Percentiles rank a stretch among this genome's conserved stretches.
Conservation (phyloP, 2,329 filamentous ascomycete species). For the Botrytis galanthina region DNA sequence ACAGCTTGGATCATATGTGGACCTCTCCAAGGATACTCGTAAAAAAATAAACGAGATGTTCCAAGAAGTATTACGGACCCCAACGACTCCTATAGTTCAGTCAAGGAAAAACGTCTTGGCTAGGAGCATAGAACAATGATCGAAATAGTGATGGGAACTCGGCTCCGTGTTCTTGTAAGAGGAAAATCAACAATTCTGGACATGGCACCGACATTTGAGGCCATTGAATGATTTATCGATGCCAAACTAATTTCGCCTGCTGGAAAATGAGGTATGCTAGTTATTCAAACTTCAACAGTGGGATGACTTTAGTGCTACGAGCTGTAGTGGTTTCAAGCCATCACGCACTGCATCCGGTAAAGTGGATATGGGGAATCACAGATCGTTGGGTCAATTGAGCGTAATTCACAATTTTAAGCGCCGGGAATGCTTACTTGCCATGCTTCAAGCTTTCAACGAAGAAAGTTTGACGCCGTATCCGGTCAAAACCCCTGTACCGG, state of each 20-base stretch:
- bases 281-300: not conserved
- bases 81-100: not conserved
- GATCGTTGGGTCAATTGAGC: not conserved
- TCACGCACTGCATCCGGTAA: not conserved
- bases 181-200: too few relatives aligned
- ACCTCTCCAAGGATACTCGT: not conserved
- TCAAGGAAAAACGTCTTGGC: not conserved
- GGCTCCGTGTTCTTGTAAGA: not conserved
- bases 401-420: not conserved
- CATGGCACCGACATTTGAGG: not conserved
- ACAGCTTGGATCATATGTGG: slow-evolving; percentile 5
- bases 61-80: not conserved
- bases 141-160: not conserved
- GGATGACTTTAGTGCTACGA: not conserved
- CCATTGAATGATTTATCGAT: not conserved
- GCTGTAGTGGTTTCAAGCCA: not conserved
- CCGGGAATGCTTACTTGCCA: slow-evolving; percentile 6
- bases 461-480: not conserved
- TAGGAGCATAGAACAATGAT: not conserved
- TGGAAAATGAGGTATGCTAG: not conserved
- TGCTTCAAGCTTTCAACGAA: not conserved
- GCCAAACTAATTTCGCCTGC: not conserved
- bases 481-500: slow-evolving; percentile 2
- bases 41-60: not conserved
- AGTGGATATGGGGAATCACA: not conserved